phyloP scores from a whole-genome alignment of 208 protist species.

The Acanthamoeba healyi region DNA sequence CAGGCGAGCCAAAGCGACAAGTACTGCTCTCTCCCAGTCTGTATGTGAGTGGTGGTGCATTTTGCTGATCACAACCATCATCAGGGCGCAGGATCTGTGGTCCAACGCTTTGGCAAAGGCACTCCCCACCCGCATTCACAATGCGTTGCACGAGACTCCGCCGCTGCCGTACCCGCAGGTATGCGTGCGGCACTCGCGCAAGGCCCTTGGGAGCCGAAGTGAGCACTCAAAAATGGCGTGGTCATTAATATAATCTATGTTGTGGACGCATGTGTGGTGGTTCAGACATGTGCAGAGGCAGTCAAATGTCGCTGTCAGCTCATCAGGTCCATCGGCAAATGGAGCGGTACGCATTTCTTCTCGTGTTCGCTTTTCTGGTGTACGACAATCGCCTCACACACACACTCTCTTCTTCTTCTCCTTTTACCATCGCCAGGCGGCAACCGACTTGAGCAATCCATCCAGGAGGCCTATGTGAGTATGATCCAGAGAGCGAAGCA shows the following conservation, averaged over 20 bases:
- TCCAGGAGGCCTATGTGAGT: conserved; percentile 79
- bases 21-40: background rate
- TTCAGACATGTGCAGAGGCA: background rate
- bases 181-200: too few relatives aligned
- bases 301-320: conserved; percentile 18
- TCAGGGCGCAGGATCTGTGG: background rate
- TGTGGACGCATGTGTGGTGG: too few relatives aligned
- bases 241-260: too few relatives aligned
- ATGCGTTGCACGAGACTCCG: background rate
- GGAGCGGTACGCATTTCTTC: conserved; percentile 11
- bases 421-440: background rate
- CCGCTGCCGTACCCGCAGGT: conserved; percentile 44
- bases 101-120: background rate
- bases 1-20: background rate
- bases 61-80: too few relatives aligned
- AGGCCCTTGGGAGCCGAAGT: too few relatives aligned
- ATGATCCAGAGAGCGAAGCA: conserved; percentile 80
- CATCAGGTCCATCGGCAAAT: conserved; percentile 11
- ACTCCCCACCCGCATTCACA: background rate
- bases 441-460: conserved; percentile 31
- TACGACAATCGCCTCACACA: too few relatives aligned
- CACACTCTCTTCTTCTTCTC: too few relatives aligned
- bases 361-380: too few relatives aligned
- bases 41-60: background rate
- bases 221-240: too few relatives aligned